phyloP scores from a whole-genome alignment of 1,284 basidiomycete species.

The Sporisorium scitamineum region DNA sequence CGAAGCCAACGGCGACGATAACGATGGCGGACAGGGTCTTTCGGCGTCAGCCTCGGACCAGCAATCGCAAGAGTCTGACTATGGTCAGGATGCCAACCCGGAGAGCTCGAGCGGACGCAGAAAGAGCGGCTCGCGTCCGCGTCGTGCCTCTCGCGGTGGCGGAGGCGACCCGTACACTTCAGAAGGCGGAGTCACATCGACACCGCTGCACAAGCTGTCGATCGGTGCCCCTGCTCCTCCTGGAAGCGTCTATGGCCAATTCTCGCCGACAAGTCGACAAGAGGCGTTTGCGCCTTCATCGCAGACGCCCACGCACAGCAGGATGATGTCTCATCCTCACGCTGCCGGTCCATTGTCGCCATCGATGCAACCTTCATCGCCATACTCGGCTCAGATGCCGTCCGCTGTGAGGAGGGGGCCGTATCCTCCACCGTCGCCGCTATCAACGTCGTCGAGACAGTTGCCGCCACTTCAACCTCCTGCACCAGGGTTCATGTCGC shows the following conservation, averaged over 20 bases:
- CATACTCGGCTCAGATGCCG: constrained; percentile 37
- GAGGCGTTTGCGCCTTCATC: constrained; percentile 14
- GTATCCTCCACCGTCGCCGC: constrained; percentile 42
- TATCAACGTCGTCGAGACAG: constrained; percentile 23
- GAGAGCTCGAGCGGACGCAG: constrained; percentile 13
- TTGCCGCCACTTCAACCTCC: constrained; percentile 31
- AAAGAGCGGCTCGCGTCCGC: constrained; percentile 34
- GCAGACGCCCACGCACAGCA: constrained; percentile 35
- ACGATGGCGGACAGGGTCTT: constrained; percentile 26
- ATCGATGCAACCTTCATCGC: constrained; percentile 37
- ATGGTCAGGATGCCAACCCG: constrained; percentile 24
- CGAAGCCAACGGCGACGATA: constrained; percentile 37
- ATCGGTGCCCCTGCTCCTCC: constrained; percentile 49
- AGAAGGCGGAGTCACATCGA: constrained; percentile 28
- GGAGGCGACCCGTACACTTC: constrained; percentile 6
- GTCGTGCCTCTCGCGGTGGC: constrained; percentile 12
- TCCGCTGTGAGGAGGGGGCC: constrained; percentile 27
- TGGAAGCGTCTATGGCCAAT: constrained; percentile 44
- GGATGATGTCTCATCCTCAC: constrained; percentile 45
- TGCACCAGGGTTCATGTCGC: constrained; percentile 14
- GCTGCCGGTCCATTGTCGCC: constrained; percentile 20
- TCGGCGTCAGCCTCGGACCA: constrained; percentile 51
- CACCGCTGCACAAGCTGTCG: constrained; percentile 52
- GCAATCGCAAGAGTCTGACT: constrained; percentile 50
- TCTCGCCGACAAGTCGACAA: constrained; percentile 21